Conservation (phyloP, 371 early-diverging fungal genomes). For the Mortierella sp. region DNA sequence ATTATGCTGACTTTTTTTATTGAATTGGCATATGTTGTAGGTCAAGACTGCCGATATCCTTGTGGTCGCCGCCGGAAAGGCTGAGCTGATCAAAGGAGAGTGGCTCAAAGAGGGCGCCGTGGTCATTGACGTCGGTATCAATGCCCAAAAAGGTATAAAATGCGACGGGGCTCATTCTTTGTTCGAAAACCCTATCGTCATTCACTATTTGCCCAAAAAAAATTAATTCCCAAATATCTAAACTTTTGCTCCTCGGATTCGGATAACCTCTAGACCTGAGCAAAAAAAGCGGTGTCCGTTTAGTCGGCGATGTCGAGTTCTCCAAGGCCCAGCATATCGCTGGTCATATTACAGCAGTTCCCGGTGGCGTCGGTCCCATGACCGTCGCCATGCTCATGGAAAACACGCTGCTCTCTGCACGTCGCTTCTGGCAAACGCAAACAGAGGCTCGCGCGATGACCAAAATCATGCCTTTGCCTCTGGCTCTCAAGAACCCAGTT, state of each 20-base stretch:
- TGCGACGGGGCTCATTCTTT: background rate
- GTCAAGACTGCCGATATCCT: conserved; percentile 85
- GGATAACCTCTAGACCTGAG: conserved; percentile 67
- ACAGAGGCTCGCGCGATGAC: conserved; percentile 47
- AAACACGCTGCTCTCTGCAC: conserved; percentile 84
- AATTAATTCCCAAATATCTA: background rate
- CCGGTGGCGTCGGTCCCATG: conserved; percentile 98
- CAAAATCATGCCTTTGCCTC: conserved; percentile 70
- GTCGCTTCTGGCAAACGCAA: conserved; percentile 72
- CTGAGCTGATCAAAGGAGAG: conserved; percentile 84
- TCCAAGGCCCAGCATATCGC: conserved; percentile 75
- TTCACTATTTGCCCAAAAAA: too few relatives aligned
- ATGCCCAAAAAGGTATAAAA: conserved; percentile 73
- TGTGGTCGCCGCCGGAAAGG: conserved; percentile 87
- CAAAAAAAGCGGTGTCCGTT: conserved; percentile 88
- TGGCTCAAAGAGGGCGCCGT: conserved; percentile 94
- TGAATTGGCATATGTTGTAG: conserved; percentile 23
- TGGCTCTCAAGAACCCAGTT: conserved; percentile 80
- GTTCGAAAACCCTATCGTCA: background rate
- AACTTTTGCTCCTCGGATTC: background rate
- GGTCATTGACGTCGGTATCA: conserved; percentile 96
- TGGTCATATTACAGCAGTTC: conserved; percentile 91
- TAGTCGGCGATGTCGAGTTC: conserved; percentile 95
- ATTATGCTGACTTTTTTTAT: background rate
- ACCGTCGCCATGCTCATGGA: conserved; percentile 95